A percentile compares a stretch with the other conserved stretches of the same genome.
phyloP scores from a whole-genome alignment of 352 stramenopile genomes.

The Globisporangium radiosum region DNA sequence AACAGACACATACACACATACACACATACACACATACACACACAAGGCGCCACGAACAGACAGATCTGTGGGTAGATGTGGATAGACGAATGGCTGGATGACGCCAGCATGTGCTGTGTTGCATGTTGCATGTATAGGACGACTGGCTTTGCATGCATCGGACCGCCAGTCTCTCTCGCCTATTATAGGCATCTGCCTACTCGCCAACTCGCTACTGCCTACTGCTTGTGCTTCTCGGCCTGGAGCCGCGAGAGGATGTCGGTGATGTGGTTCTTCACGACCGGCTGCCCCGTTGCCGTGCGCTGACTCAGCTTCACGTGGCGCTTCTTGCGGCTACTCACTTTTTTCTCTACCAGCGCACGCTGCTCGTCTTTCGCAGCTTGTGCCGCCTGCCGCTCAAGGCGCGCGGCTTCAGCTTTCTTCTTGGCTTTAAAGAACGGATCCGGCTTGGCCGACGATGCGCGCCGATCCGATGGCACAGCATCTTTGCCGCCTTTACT shows the following conservation, averaged over 20 bases:
- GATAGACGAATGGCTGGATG: too few relatives aligned
- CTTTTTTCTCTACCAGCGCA: slow-evolving; percentile 56
- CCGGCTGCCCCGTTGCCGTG: slow-evolving; percentile 66
- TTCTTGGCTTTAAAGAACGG: slow-evolving; percentile 84
- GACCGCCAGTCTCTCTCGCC: too few relatives aligned
- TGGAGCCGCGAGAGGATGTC: slow-evolving; percentile 75
- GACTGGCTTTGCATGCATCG: too few relatives aligned
- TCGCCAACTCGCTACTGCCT: neutral
- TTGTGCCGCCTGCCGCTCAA: slow-evolving; percentile 34
- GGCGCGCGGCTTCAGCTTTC: slow-evolving; percentile 48
- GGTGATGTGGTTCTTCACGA: slow-evolving; percentile 84
- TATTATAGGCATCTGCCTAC: too few relatives aligned
- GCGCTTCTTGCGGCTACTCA: slow-evolving; percentile 80
- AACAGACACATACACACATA: too few relatives aligned
- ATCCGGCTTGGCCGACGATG: slow-evolving; percentile 42
- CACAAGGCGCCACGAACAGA: too few relatives aligned
- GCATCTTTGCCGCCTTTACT: too few relatives aligned
- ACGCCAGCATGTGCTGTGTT: too few relatives aligned
- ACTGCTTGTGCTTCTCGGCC: slow-evolving; percentile 27
- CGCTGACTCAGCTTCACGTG: slow-evolving; percentile 83
- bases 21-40: too few relatives aligned
- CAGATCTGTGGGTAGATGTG: too few relatives aligned
- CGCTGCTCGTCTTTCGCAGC: slow-evolving; percentile 50
- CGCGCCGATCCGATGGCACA: slow-evolving; percentile 2
- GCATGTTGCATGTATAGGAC: too few relatives aligned